Base-by-base conservation (phyloP, 1,284 basidiomycete species). In the Coniophora puteana region DNA sequence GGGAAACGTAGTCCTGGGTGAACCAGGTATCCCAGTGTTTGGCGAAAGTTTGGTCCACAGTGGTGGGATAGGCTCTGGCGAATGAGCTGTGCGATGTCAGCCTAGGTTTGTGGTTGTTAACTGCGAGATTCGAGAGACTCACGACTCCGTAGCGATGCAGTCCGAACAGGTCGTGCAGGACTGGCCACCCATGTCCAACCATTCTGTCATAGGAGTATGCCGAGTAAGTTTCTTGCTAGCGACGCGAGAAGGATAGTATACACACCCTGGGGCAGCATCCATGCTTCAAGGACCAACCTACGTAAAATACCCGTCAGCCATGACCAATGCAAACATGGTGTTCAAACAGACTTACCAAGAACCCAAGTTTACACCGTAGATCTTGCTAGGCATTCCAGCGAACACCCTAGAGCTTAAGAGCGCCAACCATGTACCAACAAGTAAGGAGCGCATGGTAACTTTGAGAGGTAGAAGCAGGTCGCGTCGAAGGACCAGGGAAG, bases 21-120 rank as follows among this genome's bases (percentile, higher is more conserved):
- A 89, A 87, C 86, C 86, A 89, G 2, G 77, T 77, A 6, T 68
- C 52, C 83, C 85, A 89, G 50, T 89, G 86, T 27, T 68, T 46
- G 14, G 74, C 66, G 50, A 89, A 85, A 13, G 55, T 73, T 11
- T 58, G 43, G 47, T 89, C 81, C 4, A 77, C 83, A 0, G 69
- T 75, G 3, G 71, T 44, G 0, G 83, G 80, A 49, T 75, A 78
- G 0, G 74, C 74, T 50, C 75, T 61, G 13, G 71, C 80, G 44
- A 79, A 78, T 2, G 71, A 69, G 52, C 76, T 85, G 18, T 5
- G 18, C 2, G 23, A 28, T n/a, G 25, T 6, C 13, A 46, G 33
- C 29, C 20, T 14, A 18, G n/a, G 50, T 26, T 18, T 33, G 11
- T 23, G 36, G 39, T 32, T 25, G 21, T 7, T 16, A 14, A 27